Base-by-base conservation (phyloP, 2,329 filamentous ascomycete genomes). In the Penicillium verrucosum region DNA sequence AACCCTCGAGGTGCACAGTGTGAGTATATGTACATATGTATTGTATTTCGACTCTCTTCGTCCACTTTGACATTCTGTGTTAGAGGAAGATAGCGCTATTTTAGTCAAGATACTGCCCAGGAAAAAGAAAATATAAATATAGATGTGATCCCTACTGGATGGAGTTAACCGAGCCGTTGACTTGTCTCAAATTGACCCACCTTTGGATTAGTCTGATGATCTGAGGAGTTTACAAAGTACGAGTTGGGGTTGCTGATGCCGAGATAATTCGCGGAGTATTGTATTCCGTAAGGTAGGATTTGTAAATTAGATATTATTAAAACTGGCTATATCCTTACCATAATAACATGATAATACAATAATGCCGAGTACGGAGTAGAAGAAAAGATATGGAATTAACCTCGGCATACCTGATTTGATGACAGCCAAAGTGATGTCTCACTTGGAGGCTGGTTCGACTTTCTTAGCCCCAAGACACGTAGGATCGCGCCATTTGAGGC, bases 351-450 rank as follows among this genome's bases (percentile, higher is more conserved):
- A 8, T 29, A 30, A 30, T 21, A 21, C 10, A 0, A 6, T 5
- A 16, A 21, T 7, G 12, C 2, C 4, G 8, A 37, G 25, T 16
- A 25, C 9, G 6, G 6, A n/a, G 23, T 25, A 21, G 3, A 21
- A 38, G 16, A 25, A 45, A 23, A 23, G 29, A 11, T 29, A 9
- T 0, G 12, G 18, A 37, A 25, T 9, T 25, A 12, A 49, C 11
- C 38, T 44, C 9, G 12, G 25, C 5, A 23, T 36, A 10, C 14
- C 21, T 53, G 43, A 53, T 47, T 46, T 34, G 37, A n/a, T 18
- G 12, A 49, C 18, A 41, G 30, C 25, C 30, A 43, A 51, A 36
- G 10, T 51, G 46, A 58, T 56, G 56, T 58, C 56, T 58, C 56
- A 58, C 51, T 43, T 41, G 25, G 23, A 21, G 11, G 38, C 25